These are phyloP conservation scores for Trichosporon inkin DNA, from an alignment of 1,284 basidiomycete genomes.

Conservation along the genomic window DNA sequence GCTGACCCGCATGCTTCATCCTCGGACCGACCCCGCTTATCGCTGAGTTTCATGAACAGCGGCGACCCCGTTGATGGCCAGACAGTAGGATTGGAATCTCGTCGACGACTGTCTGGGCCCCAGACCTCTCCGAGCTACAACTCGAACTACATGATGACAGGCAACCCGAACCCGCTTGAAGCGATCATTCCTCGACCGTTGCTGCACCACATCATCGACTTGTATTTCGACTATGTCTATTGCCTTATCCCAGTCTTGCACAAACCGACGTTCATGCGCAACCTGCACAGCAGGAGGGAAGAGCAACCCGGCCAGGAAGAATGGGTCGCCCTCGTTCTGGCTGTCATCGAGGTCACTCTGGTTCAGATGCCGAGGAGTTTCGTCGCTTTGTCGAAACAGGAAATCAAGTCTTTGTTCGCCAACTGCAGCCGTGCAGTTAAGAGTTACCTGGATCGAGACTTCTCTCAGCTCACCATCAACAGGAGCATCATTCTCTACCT, in stretches of 20 bases:
- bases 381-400: slow-evolving; percentile 31
- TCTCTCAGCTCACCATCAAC: slow-evolving; percentile 19
- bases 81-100: neutral
- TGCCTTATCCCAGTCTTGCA: slow-evolving; percentile 62
- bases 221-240: slow-evolving; percentile 86
- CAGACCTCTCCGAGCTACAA: slow-evolving; percentile 3
- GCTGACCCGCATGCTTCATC: neutral
- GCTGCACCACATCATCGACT: slow-evolving; percentile 59
- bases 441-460: slow-evolving; percentile 22
- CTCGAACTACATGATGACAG: slow-evolving; percentile 1
- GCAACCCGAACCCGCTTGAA: slow-evolving; percentile 38
- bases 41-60: slow-evolving; percentile 8
- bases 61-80: neutral
- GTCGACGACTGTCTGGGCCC: neutral
- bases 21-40: neutral
- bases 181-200: slow-evolving; percentile 37
- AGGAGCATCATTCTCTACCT: slow-evolving; percentile 29
- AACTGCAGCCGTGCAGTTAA: slow-evolving; percentile 22
- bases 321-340: slow-evolving; percentile 81
- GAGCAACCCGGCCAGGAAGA: slow-evolving; percentile 64
- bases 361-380: slow-evolving; percentile 52
- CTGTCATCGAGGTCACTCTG: slow-evolving; percentile 72
- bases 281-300: slow-evolving; percentile 68
- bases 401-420: slow-evolving; percentile 34
- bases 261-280: slow-evolving; percentile 73